Conservation (phyloP, 2,329 filamentous ascomycete genomes). For the Tolypocladium amazonense region DNA sequence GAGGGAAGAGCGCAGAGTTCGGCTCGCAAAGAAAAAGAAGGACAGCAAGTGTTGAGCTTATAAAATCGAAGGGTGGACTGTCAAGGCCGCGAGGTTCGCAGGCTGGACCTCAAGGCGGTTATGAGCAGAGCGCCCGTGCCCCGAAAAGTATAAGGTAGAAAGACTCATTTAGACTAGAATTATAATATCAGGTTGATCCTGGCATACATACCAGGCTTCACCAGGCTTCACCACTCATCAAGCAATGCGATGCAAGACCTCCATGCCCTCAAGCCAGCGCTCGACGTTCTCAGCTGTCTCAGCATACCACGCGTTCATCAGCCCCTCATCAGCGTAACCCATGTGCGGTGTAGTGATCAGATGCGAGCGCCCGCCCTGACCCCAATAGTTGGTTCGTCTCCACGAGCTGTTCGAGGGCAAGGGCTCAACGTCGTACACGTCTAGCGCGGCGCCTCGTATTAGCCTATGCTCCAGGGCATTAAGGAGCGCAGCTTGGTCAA, state of each 20-base stretch:
- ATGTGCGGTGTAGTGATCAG: slow-evolving; percentile 62
- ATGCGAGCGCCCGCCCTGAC: slow-evolving; percentile 43
- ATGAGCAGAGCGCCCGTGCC: no score
- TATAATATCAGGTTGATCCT: neutral
- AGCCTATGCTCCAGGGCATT: slow-evolving; percentile 23
- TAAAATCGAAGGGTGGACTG: neutral
- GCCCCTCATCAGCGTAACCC: slow-evolving; percentile 61
- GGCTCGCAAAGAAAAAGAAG: neutral
- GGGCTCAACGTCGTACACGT: slow-evolving; percentile 67
- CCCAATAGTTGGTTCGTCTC: slow-evolving; percentile 53
- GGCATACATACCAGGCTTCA: neutral
- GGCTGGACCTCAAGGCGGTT: no score
- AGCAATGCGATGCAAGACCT: slow-evolving; percentile 6
- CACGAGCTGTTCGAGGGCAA: slow-evolving; percentile 55
- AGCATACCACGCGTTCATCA: slow-evolving; percentile 54
- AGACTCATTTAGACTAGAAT: neutral
- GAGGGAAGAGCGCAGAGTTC: neutral
- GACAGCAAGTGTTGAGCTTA: neutral
- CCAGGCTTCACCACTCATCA: neutral
- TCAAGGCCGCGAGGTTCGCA: no score
- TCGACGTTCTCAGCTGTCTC: slow-evolving; percentile 54
- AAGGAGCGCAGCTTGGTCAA: neutral
- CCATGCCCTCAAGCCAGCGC: slow-evolving; percentile 28
- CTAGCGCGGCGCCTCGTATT: slow-evolving; percentile 58
- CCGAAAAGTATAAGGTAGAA: neutral